Evolutionary conservation across 2,329 filamentous ascomycete species (phyloP).

Genomic region (Nothophaeocryptopus gaeumannii): DNA sequence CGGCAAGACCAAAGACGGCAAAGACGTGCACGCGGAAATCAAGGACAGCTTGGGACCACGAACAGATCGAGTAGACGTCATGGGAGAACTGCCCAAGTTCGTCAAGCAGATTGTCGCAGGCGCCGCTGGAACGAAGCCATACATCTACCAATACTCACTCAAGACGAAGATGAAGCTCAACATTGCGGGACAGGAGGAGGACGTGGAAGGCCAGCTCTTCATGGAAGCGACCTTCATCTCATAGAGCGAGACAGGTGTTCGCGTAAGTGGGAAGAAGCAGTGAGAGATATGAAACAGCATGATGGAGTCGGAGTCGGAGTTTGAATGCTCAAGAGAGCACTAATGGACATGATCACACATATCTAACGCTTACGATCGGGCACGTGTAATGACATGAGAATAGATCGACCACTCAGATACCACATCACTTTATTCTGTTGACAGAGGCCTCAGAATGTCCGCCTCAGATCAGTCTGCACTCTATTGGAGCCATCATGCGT

Average conservation of each 20-base stretch:
- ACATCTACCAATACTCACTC: slow-evolving; percentile 91
- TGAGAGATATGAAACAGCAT: slow-evolving; percentile 10
- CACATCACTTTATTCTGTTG: background rate
- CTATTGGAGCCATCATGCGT: too few species aligned
- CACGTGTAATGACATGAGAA: slow-evolving; percentile 50
- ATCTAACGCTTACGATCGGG: slow-evolving; percentile 33
- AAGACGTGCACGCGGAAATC: slow-evolving; percentile 66
- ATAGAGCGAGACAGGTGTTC: slow-evolving; percentile 11
- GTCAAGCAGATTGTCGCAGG: slow-evolving; percentile 90
- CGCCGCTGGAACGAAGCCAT: slow-evolving; percentile 88
- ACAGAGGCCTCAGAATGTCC: background rate
- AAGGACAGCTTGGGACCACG: slow-evolving; percentile 66
- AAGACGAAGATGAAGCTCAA: slow-evolving; percentile 77
- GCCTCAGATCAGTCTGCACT: background rate
- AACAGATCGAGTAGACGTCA: slow-evolving; percentile 84
- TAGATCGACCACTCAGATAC: slow-evolving; percentile 6
- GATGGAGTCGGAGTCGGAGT: slow-evolving; percentile 48
- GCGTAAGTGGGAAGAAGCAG: background rate
- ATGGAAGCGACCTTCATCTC: slow-evolving; percentile 96
- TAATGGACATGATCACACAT: slow-evolving; percentile 59
- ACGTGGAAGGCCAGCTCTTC: slow-evolving; percentile 77
- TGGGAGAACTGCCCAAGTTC: slow-evolving; percentile 93
- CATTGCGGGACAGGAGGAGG: slow-evolving; percentile 73
- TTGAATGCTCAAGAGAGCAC: slow-evolving; percentile 66
- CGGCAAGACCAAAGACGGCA: slow-evolving; percentile 73